Evolutionary conservation across 2,329 filamentous ascomycete genomes (phyloP).

Genomic region (Nemania sp.): DNA sequence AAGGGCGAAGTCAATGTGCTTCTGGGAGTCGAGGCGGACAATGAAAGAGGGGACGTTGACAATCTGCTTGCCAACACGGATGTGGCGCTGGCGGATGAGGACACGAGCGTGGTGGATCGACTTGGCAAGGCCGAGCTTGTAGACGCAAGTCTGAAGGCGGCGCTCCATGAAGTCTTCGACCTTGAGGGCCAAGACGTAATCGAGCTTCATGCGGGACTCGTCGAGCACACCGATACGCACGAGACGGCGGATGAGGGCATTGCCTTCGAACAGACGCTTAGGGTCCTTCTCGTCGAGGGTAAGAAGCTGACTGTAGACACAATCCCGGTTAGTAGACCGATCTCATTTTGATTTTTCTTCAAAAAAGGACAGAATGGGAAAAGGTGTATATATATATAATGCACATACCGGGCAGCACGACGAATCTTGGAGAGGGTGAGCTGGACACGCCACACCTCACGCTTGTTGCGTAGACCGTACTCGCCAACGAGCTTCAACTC

Average conservation of each 20-base stretch:
- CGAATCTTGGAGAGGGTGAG: slow-evolving; percentile 99
- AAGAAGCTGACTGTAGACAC: slow-evolving; percentile 87
- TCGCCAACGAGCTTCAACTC: slow-evolving; percentile 99
- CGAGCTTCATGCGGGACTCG: slow-evolving; percentile 99
- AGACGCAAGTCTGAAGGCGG: slow-evolving; percentile 99
- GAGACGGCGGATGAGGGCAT: slow-evolving; percentile 99
- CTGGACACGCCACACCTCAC: slow-evolving; percentile 99
- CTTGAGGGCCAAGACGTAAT: slow-evolving; percentile 99
- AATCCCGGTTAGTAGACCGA: not conserved
- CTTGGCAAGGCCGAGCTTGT: slow-evolving; percentile 99
- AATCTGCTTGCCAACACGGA: slow-evolving; percentile 99
- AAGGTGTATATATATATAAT: too few relatives aligned
- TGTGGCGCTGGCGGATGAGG: slow-evolving; percentile 99
- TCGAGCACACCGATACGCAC: slow-evolving; percentile 99
- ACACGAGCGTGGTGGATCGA: slow-evolving; percentile 99
- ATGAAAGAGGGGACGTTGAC: slow-evolving; percentile 99
- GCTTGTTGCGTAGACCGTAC: slow-evolving; percentile 99
- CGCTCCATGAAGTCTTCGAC: slow-evolving; percentile 99
- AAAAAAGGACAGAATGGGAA: too few relatives aligned
- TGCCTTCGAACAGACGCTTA: slow-evolving; percentile 99
- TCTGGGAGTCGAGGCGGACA: slow-evolving; percentile 99
- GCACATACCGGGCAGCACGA: slow-evolving; percentile 97
- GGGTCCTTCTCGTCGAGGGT: slow-evolving; percentile 99
- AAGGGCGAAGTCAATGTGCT: slow-evolving; percentile 99
- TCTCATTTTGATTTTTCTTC: not conserved